Evolutionary conservation across 2,329 filamentous ascomycete species (phyloP).

Genomic region (Venturia carpophila): DNA sequence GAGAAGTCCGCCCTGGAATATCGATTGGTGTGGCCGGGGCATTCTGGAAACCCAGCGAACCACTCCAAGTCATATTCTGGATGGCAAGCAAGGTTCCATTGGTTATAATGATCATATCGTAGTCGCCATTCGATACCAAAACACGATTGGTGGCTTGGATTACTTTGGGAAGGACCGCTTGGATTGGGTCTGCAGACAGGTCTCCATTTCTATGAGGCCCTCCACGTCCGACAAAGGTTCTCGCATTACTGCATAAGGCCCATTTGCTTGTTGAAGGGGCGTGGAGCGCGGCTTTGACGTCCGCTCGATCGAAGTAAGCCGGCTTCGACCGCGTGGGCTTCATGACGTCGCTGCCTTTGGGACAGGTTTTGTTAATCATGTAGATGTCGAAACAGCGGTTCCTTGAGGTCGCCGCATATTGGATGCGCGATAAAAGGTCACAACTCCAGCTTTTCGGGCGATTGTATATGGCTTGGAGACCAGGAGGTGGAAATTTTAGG

Average conservation of each 20-base stretch:
- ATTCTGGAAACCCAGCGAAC: conserved; percentile 21
- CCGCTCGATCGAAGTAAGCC: conserved; percentile 34
- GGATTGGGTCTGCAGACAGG: conserved; percentile 21
- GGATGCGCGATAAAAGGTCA: conserved; percentile 36
- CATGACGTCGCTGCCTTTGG: conserved; percentile 20
- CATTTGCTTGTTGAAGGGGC: conserved; percentile 21
- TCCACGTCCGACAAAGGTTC: conserved; percentile 19
- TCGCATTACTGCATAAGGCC: conserved; percentile 20
- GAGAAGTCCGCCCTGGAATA: conserved; percentile 17
- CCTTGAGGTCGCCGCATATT: conserved; percentile 33
- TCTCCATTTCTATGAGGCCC: conserved; percentile 22
- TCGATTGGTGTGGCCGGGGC: conserved; percentile 16
- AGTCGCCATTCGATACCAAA: conserved; percentile 20
- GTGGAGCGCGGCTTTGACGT: conserved; percentile 22
- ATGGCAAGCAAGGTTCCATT: conserved; percentile 22
- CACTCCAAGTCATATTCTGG: conserved; percentile 24
- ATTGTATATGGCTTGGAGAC: conserved; percentile 15
- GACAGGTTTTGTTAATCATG: conserved; percentile 22
- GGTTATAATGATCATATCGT: conserved; percentile 20
- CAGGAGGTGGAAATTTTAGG: conserved; percentile 17
- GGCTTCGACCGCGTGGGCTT: conserved; percentile 57
- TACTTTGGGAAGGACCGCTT: conserved; percentile 21
- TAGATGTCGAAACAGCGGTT: conserved; percentile 22
- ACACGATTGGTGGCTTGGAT: conserved; percentile 20
- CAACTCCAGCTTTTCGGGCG: conserved; percentile 2